These are phyloP conservation scores for Xylariaceae sp. DNA, from an alignment of 2,329 filamentous ascomycete genomes.

Conservation along the genomic window DNA sequence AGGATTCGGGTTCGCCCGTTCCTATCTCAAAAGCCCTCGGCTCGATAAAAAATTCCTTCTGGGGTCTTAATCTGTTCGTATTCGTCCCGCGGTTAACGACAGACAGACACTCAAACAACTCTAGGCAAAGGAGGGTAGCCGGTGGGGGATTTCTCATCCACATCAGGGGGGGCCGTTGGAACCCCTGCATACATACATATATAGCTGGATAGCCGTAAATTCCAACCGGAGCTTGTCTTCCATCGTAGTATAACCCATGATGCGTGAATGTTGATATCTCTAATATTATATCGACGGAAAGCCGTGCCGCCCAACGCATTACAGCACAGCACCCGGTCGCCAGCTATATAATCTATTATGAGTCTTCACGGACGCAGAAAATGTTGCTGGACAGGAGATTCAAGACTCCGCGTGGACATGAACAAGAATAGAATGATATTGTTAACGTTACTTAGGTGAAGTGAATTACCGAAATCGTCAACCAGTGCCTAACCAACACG, in stretches of 20 bases:
- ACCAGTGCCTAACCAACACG: no score
- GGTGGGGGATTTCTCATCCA: slow-evolving; percentile 35
- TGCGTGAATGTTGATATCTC: background rate
- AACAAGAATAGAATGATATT: no score
- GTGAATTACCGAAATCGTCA: no score
- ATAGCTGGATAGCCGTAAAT: slow-evolving; percentile 35
- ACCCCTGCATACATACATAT: slow-evolving; percentile 25
- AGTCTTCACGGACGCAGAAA: no score
- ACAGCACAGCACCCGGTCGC: background rate
- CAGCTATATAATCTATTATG: background rate
- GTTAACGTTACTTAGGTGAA: no score
- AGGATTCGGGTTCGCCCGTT: slow-evolving; percentile 26
- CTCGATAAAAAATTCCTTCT: slow-evolving; percentile 30
- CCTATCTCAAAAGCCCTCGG: slow-evolving; percentile 37
- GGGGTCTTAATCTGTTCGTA: slow-evolving; percentile 15
- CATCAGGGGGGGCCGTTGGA: slow-evolving; percentile 33
- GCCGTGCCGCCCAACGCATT: background rate
- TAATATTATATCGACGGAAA: background rate
- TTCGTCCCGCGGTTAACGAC: slow-evolving; percentile 13
- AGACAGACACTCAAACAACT: slow-evolving; percentile 17
- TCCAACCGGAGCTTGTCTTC: slow-evolving; percentile 19
- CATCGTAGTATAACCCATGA: slow-evolving; percentile 6
- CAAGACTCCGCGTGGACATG: no score
- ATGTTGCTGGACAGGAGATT: no score
- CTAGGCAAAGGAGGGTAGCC: slow-evolving; percentile 33